Conservation (phyloP, 495 filamentous ascomycete species). For the Aspergillus nidulans region DNA sequence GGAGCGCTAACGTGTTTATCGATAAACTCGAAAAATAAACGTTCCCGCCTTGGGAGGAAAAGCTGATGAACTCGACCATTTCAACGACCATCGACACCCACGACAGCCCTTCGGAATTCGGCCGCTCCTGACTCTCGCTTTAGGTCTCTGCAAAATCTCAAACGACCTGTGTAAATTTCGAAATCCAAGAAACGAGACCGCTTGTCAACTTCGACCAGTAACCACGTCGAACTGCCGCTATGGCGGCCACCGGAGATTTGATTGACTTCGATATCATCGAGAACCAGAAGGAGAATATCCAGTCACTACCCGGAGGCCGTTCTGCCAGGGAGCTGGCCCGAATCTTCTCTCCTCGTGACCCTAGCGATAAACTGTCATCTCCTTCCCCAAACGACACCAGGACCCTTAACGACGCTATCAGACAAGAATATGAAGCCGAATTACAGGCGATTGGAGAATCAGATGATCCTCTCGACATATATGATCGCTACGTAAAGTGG, state of each 20-base stretch:
- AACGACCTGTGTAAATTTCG: not conserved
- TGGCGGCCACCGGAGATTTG: constrained; percentile 53
- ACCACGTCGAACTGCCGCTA: constrained; percentile 27
- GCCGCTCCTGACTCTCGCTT: not conserved
- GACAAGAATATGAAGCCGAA: constrained; percentile 83
- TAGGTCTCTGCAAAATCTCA: not conserved
- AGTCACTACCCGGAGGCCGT: constrained; percentile 83
- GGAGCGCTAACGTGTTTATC: constrained; percentile 33
- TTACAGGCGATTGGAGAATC: constrained; percentile 71
- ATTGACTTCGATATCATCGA: constrained; percentile 97
- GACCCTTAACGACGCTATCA: constrained; percentile 69
- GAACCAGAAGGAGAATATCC: constrained; percentile 94
- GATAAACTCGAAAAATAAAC: constrained; percentile 27
- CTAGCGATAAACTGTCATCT: constrained; percentile 40
- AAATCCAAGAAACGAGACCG: too few species aligned
- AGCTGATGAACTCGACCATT: constrained; percentile 5
- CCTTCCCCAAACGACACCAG: constrained; percentile 66
- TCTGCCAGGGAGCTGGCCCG: constrained; percentile 86
- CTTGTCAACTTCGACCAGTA: not conserved
- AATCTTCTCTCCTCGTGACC: constrained; percentile 64
- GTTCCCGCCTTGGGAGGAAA: not conserved
- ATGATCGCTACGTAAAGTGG: constrained; percentile 96
- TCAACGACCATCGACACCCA: constrained; percentile 7
- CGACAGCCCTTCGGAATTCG: not conserved
- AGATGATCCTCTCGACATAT: constrained; percentile 93